Conservation (phyloP, 1,284 basidiomycete genomes). For the Microbotryum silenes-acaulis region DNA sequence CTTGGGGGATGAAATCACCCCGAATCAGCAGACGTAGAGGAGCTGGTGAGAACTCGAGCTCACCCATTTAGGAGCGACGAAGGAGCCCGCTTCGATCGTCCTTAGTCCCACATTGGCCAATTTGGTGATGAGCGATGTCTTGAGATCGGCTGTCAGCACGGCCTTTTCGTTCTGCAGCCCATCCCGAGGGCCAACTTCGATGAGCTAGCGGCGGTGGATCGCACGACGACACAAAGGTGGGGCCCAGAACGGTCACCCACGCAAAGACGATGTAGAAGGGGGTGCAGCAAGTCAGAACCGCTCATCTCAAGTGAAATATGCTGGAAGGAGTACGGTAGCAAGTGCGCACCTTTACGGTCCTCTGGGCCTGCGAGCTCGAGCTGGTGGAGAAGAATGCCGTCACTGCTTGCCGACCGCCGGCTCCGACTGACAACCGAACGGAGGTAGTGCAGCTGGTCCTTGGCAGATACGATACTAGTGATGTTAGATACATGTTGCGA, state of each 20-base stretch:
- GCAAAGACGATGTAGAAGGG: not conserved
- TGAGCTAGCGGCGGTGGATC: slow-evolving; percentile 48
- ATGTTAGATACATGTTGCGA: too few relatives aligned
- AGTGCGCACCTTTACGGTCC: too few relatives aligned
- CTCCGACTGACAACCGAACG: too few relatives aligned
- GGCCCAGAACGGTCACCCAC: not conserved
- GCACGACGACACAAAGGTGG: not conserved
- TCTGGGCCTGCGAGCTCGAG: too few relatives aligned
- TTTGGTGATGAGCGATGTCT: slow-evolving; percentile 71
- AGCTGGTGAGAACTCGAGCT: not conserved
- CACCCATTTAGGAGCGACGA: slow-evolving; percentile 83
- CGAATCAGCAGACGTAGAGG: not conserved
- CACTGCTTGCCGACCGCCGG: too few relatives aligned
- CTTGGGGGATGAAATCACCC: slow-evolving; percentile 1
- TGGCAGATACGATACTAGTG: too few relatives aligned
- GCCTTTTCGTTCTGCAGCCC: slow-evolving; percentile 83
- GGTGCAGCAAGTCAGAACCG: not conserved
- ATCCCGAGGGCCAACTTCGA: slow-evolving; percentile 88
- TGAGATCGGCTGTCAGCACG: slow-evolving; percentile 57
- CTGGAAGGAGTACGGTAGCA: too few relatives aligned
- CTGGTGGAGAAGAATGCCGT: too few relatives aligned
- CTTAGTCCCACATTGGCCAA: slow-evolving; percentile 62
- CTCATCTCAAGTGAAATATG: too few relatives aligned
- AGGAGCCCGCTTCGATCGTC: slow-evolving; percentile 80
- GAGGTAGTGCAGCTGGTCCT: too few relatives aligned